Conservation (phyloP, 1,284 basidiomycete species). For the Cryptococcus hybrid region DNA sequence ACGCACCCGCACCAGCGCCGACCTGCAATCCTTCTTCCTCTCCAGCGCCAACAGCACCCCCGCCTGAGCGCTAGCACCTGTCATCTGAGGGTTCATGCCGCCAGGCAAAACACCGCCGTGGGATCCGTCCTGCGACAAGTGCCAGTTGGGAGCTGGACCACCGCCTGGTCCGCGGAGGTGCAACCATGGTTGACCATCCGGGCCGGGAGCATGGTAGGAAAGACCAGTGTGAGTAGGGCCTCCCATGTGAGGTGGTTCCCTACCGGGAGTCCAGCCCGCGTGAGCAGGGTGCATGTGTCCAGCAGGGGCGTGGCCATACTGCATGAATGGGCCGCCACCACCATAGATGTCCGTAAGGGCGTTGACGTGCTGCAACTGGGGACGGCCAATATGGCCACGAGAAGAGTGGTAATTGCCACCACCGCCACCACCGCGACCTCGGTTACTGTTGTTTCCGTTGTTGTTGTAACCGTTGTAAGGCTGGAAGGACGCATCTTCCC, state of each 20-base stretch:
- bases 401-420: conserved; percentile 16
- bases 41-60: neutral
- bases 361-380: conserved; percentile 51
- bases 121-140: conserved; percentile 10
- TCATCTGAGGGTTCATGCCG: conserved; percentile 7
- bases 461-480: conserved; percentile 50
- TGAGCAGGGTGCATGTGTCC: conserved; percentile 5
- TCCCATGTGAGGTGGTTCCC: conserved; percentile 3
- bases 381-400: conserved; percentile 44
- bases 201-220: conserved; percentile 46
- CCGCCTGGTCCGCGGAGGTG: conserved; percentile 42
- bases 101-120: conserved; percentile 1
- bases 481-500: conserved; percentile 67
- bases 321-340: conserved; percentile 41
- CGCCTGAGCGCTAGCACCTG: neutral
- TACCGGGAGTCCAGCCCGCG: conserved; percentile 8
- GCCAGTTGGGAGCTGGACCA: conserved; percentile 41
- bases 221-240: conserved; percentile 41
- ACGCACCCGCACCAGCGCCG: conserved; percentile 3
- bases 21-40: conserved; percentile 1
- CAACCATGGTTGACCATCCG: conserved; percentile 47
- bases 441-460: conserved; percentile 46
- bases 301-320: conserved; percentile 20
- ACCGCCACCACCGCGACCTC: conserved; percentile 40
- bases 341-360: conserved; percentile 51